Evolutionary conservation across 2,329 filamentous ascomycete species (phyloP), one percentile per base, ranked within the genome.

Genomic region (Colletotrichum sp.): DNA sequence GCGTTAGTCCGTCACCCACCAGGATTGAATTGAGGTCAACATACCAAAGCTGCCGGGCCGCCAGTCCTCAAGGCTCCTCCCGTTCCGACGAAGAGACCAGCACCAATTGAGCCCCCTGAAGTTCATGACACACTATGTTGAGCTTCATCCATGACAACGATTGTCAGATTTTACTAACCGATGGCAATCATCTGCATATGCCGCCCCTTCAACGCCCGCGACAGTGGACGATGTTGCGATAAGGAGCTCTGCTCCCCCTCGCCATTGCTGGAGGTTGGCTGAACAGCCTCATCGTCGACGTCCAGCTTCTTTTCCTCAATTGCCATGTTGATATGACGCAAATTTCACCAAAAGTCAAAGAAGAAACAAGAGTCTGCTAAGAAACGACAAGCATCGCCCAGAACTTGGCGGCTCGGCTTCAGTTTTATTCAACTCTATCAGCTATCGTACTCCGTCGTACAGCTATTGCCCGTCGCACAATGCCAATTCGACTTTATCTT

Each of bases 181-280:
- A 77, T 65, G 2, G 76, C 72, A 63, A 94, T 88, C 12, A 94
- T 85, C 55, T 93, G 91, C 57, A 94, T 92, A 80, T 94, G 76
- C 15, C 76, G 72, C 18, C 72, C 70, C 64, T 77, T 77, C 32
- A 77, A n/a, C 4, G 68, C 72, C 52, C 76, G 72, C 49, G 34
- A 26, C 9, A 69, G 30, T 13, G 49, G 26, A 18, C 39, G 64
- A 30, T 49, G 26, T 12, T 72, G 72, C 30, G 55, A 13, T 15
- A 69, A 21, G 49, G 49, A 18, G 26, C 28, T 39, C 8, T 49
- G 39, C 18, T 67, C n/a, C 16, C 64, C 64, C 18, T 52, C 64
- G 9, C 64, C 64, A 10, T 67, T 24, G 3, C 64, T 55, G 64
- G 24, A 49, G 16, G 39, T 21, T 5, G 36, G 39, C 6, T 67